Conservation (phyloP, 2,329 filamentous ascomycete genomes). For the Venturia nashicola region DNA sequence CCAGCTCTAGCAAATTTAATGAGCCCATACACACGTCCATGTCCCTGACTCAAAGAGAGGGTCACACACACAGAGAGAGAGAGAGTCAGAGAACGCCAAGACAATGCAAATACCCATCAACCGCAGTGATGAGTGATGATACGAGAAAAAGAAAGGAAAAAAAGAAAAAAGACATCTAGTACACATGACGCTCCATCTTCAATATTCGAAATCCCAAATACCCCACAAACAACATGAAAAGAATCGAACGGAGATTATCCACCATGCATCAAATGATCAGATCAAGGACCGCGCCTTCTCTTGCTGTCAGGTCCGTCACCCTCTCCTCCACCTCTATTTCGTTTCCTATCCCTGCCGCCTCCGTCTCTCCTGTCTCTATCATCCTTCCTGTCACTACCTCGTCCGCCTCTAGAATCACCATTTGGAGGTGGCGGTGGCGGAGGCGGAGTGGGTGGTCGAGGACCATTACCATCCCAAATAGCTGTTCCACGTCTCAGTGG, state of each 20-base stretch:
- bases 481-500: conserved; percentile 1
- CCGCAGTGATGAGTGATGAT: neutral
- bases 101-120: neutral
- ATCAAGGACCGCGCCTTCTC: conserved; percentile 9
- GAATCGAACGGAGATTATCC: neutral
- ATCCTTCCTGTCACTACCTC: conserved; percentile 10
- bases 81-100: neutral
- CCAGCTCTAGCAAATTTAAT: neutral
- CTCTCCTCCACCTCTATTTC: conserved; percentile 5
- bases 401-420: conserved; percentile 4
- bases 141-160: neutral
- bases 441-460: neutral
- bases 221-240: neutral
- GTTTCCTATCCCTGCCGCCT: conserved; percentile 10
- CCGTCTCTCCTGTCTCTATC: conserved; percentile 10
- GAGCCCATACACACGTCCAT: neutral
- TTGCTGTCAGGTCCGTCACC: conserved; percentile 10
- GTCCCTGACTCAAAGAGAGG: neutral
- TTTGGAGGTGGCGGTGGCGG: conserved; percentile 6
- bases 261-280: neutral
- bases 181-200: neutral
- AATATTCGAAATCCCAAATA: neutral
- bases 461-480: conserved; percentile 1
- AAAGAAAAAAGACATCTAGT: neutral
- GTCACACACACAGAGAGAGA: neutral